phyloP scores from a whole-genome alignment of 2,329 filamentous ascomycete species.

The Colletotrichum limetticola region DNA sequence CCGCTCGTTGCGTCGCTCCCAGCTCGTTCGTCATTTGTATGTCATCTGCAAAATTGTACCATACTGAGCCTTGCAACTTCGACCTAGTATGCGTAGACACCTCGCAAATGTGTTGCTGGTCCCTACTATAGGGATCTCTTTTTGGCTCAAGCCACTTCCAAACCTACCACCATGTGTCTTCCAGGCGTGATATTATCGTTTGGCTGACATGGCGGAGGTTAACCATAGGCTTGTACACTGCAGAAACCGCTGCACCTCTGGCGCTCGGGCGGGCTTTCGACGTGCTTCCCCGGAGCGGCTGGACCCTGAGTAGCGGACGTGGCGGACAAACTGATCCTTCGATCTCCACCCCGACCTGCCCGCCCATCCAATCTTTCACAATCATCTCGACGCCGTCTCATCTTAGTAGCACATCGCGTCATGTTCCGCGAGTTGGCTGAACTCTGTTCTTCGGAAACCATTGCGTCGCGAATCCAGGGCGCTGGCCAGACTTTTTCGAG shows the following conservation, averaged over 20 bases:
- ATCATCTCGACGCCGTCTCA: constrained; percentile 27
- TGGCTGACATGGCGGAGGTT: not conserved
- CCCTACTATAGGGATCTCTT: not conserved
- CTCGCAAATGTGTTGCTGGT: not conserved
- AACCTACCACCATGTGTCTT: not conserved
- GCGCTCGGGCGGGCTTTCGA: not conserved
- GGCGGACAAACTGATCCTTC: constrained; percentile 22
- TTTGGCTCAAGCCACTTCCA: not conserved
- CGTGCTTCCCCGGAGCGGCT: constrained; percentile 28
- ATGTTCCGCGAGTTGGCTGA: constrained; percentile 7
- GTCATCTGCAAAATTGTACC: not conserved
- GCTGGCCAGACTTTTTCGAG: not conserved
- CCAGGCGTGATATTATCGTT: not conserved
- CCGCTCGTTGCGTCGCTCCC: not conserved
- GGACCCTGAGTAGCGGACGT: constrained; percentile 23
- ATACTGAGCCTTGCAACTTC: not conserved
- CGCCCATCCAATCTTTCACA: constrained; percentile 13
- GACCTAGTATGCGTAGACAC: not conserved
- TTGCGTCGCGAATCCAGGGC: not conserved
- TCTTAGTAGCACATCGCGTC: constrained; percentile 20
- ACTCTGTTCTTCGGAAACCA: constrained; percentile 1
- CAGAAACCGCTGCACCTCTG: not conserved
- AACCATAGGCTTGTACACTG: not conserved
- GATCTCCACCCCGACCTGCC: not conserved
- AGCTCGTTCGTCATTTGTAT: not conserved